Conservation (phyloP, 225 moss, liverwort and hornwort genomes). For the Polytrichum formosum region DNA sequence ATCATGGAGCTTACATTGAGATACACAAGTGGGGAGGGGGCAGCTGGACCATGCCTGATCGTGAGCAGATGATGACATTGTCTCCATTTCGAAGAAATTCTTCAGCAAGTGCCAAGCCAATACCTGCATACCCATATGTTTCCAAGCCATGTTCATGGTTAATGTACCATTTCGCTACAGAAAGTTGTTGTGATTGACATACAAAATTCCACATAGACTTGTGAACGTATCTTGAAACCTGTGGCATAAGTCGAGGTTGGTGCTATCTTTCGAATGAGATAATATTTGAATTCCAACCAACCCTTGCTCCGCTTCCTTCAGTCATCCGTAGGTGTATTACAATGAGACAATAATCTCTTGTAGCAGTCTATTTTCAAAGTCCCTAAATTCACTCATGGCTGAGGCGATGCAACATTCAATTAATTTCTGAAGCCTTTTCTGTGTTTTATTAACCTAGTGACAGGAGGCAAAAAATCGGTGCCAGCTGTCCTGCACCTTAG, state of each 20-base stretch:
- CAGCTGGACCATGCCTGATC: constrained; percentile 60
- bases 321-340: too few species aligned
- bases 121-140: constrained; percentile 32
- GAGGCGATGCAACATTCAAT: too few species aligned
- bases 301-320: too few species aligned
- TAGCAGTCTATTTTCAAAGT: background rate
- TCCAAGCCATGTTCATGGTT: background rate
- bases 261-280: background rate
- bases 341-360: too few species aligned
- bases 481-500: too few species aligned
- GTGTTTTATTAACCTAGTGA: too few species aligned
- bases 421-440: too few species aligned
- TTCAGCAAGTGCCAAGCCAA: constrained; percentile 88
- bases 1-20: constrained; percentile 1
- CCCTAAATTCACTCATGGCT: too few species aligned
- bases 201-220: background rate
- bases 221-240: background rate
- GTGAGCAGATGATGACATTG: constrained; percentile 88
- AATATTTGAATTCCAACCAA: too few species aligned
- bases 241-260: background rate
- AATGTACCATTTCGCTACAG: background rate
- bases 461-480: too few species aligned
- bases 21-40: background rate
- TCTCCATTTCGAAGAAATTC: constrained; percentile 92
- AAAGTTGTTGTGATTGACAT: too few species aligned